Conservation (phyloP, 805 yeast genomes). For the Candida anglica region DNA sequence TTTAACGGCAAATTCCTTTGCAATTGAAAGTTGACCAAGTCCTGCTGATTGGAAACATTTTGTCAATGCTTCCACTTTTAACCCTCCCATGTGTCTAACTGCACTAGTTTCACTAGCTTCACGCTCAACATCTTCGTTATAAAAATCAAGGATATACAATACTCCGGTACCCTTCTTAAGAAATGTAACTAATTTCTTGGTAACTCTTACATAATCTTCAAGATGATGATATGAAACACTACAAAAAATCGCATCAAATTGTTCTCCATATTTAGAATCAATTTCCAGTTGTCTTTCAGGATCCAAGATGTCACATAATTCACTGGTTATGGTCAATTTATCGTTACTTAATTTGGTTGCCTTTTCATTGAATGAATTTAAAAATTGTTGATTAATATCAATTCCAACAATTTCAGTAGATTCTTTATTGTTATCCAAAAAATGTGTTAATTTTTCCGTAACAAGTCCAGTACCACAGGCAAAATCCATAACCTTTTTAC, state of each 20-base stretch:
- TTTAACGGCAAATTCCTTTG: slow-evolving; percentile 13
- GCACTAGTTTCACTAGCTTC: slow-evolving; percentile 8
- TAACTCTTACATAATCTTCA: slow-evolving; percentile 23
- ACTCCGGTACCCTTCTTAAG: slow-evolving; percentile 27
- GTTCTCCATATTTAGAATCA: slow-evolving; percentile 10
- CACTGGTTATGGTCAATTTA: slow-evolving; percentile 6
- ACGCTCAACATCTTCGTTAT: slow-evolving; percentile 28
- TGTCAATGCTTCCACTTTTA: slow-evolving; percentile 19
- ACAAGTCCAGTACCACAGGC: slow-evolving; percentile 43
- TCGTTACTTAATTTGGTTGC: neutral
- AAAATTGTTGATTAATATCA: slow-evolving; percentile 28
- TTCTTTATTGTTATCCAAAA: slow-evolving; percentile 13
- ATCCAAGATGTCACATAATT: slow-evolving; percentile 23
- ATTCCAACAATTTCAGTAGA: slow-evolving; percentile 26
- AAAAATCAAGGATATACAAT: slow-evolving; percentile 35
- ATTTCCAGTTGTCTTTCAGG: slow-evolving; percentile 7
- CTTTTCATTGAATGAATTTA: slow-evolving; percentile 7
- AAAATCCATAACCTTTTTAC: slow-evolving; percentile 26
- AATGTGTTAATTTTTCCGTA: slow-evolving; percentile 26
- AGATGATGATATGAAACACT: slow-evolving; percentile 40
- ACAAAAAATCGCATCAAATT: slow-evolving; percentile 31
- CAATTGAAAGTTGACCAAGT: slow-evolving; percentile 18
- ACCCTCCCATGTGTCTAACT: slow-evolving; percentile 30
- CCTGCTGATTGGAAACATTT: slow-evolving; percentile 18
- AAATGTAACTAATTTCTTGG: slow-evolving; percentile 26